Evolutionary conservation across 2,329 filamentous ascomycete genomes (phyloP), one percentile per base, ranked within the genome.

Genomic region (Emergomyces orientalis): DNA sequence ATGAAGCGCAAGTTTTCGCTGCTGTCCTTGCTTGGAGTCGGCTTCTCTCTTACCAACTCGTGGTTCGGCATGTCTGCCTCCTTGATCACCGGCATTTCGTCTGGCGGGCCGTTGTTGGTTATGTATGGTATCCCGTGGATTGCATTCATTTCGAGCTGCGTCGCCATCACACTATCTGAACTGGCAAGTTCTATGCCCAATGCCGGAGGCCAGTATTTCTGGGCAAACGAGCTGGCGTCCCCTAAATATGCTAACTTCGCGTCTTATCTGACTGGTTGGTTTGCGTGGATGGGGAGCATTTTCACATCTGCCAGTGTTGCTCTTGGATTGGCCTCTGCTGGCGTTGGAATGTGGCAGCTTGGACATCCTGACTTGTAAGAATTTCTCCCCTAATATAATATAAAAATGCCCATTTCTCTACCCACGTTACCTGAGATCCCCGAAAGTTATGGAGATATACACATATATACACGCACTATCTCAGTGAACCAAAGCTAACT

Each of bases 301-400:
- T 84, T 83, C 65, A 82, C 81, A 8, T 79, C 74, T 66, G 81
- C 82, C 22, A 81, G 79, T 71, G 79, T 82, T 22, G 78, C 80
- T 3, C 68, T 83, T 56, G 78, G 78, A 57, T 71, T 82, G 60
- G 80, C 77, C 4, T 76, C 75, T 66, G 81, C 77, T 2, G 66
- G 77, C 47, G 77, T 82, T 52, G 82, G 82, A 30, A 82, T 81
- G 69, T 82, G 78, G 70, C 79, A 82, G 66, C 68, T 84, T 62
- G 72, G 74, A 14, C 79, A 84, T 72, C 80, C 81, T 9, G 77
- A 79, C 57, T 78, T 82, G 81, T 83, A 73, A 73, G 79, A 72
- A 13, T 11, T 49, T 14, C 54, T 27, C 45, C 37, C 32, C 22
- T 8, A 7, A 52, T 52, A 51, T 25, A 9, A 8, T 2, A 27